Evolutionary conservation across 169 alveolate genomes (phyloP).

Genomic region (Cryptosporidium meleagridis): DNA sequence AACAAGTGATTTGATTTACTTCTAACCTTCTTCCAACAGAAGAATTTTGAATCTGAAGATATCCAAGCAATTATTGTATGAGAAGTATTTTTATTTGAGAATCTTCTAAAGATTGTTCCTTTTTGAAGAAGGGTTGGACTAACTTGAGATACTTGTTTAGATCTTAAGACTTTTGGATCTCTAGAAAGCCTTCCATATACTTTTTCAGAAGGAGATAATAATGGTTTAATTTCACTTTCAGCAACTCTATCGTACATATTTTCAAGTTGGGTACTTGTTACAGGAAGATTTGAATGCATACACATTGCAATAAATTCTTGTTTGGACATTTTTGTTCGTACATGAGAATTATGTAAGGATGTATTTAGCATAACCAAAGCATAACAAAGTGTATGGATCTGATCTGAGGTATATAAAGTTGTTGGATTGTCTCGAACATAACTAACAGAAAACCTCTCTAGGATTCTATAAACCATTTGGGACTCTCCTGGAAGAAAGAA

Average conservation of each 20-base stretch:
- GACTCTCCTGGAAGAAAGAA: conserved; percentile 78
- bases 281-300: conserved; percentile 41
- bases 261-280: conserved; percentile 24
- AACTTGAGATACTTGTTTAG: conserved; percentile 34
- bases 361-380: conserved; percentile 70
- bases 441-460: conserved; percentile 75
- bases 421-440: conserved; percentile 61
- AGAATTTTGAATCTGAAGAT: conserved; percentile 42
- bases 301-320: conserved; percentile 62
- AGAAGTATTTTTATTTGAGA: not conserved
- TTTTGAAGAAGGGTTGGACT: conserved; percentile 42
- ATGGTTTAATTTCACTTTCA: conserved; percentile 59
- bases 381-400: conserved; percentile 63
- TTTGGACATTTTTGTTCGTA: conserved; percentile 55
- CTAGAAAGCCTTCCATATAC: conserved; percentile 64
- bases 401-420: conserved; percentile 51
- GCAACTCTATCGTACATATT: conserved; percentile 60
- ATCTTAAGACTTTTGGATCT: conserved; percentile 65
- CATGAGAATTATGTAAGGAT: conserved; percentile 63
- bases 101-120: conserved; percentile 62
- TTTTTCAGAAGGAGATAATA: conserved; percentile 57
- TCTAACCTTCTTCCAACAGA: conserved; percentile 64
- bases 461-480: conserved; percentile 74
- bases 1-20: conserved; percentile 26
- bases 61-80: conserved; percentile 70